These are phyloP conservation scores for Iberis amara DNA, from an alignment of 441 rosid species.

Conservation along the genomic window DNA sequence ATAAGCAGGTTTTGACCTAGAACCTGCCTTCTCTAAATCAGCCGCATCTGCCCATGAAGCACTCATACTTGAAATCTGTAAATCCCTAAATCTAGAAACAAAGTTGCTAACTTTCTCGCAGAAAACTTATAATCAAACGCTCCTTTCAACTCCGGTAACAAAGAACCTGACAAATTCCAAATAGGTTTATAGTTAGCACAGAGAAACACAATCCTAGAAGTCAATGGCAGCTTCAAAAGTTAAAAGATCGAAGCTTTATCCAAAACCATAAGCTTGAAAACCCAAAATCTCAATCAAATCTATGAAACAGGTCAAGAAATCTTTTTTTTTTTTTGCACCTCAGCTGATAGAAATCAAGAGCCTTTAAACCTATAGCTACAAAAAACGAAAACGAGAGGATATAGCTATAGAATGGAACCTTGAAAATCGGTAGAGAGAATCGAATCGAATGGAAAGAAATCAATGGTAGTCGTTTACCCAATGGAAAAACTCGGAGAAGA, in stretches of 20 bases:
- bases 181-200: constrained; percentile 17
- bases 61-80: constrained; percentile 28
- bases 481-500: constrained; percentile 25
- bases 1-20: constrained; percentile 34
- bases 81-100: constrained; percentile 15
- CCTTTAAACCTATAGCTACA: neutral
- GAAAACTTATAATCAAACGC: too few species aligned
- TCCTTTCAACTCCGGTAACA: too few species aligned
- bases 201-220: too few species aligned
- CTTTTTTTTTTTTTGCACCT: neutral
- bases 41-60: constrained; percentile 41
- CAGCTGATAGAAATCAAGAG: neutral
- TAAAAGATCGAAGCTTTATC: neutral
- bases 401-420: constrained; percentile 18
- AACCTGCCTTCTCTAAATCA: constrained; percentile 30
- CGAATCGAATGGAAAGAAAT: constrained; percentile 16
- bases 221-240: neutral
- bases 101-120: neutral
- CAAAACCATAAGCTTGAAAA: constrained; percentile 18
- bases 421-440: constrained; percentile 27
- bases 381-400: constrained; percentile 10
- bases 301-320: constrained; percentile 9
- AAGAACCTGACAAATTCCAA: constrained; percentile 32
- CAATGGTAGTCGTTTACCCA: constrained; percentile 22
- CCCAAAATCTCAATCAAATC: constrained; percentile 20